These are phyloP conservation scores for Vaccinium darrowii DNA, from an alignment of 148 eudicot genomes.

Conservation along the genomic window DNA sequence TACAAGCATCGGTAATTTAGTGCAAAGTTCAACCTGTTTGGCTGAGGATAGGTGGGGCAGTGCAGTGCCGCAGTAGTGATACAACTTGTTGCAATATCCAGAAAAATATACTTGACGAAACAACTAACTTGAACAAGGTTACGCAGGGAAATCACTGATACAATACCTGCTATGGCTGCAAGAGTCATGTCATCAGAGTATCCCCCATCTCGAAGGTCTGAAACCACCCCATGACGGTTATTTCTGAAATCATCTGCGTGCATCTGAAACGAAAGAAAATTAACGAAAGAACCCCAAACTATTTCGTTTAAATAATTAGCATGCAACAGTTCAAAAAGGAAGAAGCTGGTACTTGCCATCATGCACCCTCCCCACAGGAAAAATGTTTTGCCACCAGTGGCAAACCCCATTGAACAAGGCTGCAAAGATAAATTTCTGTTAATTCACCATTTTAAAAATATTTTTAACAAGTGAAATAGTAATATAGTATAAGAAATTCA, in stretches of 20 bases:
- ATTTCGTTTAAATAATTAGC: background rate
- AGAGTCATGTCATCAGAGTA: slow-evolving; percentile 99
- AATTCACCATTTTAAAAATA: background rate
- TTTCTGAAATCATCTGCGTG: slow-evolving; percentile 96
- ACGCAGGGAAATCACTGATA: background rate
- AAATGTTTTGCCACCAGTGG: slow-evolving; percentile 95
- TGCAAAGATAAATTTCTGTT: slow-evolving; percentile 27
- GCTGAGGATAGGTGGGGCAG: background rate
- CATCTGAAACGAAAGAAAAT: slow-evolving; percentile 54
- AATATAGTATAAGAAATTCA: background rate
- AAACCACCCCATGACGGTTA: slow-evolving; percentile 75
- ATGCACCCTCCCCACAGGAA: slow-evolving; percentile 99
- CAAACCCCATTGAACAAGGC: slow-evolving; percentile 99
- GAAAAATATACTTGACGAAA: background rate
- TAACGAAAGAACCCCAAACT: background rate
- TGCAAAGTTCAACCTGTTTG: background rate
- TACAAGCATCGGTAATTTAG: background rate
- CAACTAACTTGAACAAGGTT: background rate
- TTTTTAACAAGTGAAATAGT: background rate
- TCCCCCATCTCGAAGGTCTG: slow-evolving; percentile 94
- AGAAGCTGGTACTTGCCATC: slow-evolving; percentile 67
- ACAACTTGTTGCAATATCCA: background rate
- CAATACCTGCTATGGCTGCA: slow-evolving; percentile 90
- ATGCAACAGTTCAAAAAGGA: slow-evolving; percentile 16
- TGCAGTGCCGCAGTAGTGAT: background rate